Conservation (phyloP, 768 basidiomycete genomes). For the Boletales sp. region DNA sequence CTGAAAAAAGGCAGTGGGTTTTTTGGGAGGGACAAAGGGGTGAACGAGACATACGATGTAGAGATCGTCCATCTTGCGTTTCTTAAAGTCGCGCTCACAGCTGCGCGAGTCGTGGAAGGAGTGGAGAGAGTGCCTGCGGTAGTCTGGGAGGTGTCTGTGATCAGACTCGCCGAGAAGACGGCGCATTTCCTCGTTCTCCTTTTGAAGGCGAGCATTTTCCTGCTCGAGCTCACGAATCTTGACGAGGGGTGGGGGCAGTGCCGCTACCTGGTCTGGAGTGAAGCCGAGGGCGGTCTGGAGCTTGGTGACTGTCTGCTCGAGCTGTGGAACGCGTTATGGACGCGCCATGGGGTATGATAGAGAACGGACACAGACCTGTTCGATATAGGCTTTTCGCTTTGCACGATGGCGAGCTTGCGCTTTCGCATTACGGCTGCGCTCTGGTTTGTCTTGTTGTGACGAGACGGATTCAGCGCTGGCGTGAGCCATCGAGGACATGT, state of each 20-base stretch:
- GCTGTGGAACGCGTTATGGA: constrained; percentile 36
- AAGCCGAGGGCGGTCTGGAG: constrained; percentile 72
- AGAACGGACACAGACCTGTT: constrained; percentile 57
- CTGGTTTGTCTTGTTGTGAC: constrained; percentile 60
- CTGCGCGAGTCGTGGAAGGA: constrained; percentile 47
- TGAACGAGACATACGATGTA: constrained; percentile 42
- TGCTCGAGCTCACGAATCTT: constrained; percentile 82
- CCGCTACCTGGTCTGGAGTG: constrained; percentile 70
- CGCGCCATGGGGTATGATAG: constrained; percentile 6
- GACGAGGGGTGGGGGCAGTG: constrained; percentile 65
- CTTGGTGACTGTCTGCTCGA: constrained; percentile 83
- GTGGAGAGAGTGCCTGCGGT: constrained; percentile 45
- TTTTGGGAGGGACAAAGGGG: neutral
- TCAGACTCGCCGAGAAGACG: constrained; percentile 54
- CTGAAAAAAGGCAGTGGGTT: constrained; percentile 22
- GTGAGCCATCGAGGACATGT: constrained; percentile 57
- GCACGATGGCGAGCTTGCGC: constrained; percentile 89
- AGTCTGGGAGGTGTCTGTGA: constrained; percentile 37
- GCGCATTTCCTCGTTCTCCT: constrained; percentile 74
- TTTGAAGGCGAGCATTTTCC: constrained; percentile 66
- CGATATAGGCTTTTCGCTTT: constrained; percentile 91
- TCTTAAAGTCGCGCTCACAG: constrained; percentile 59
- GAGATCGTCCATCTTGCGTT: constrained; percentile 58
- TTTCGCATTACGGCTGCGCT: constrained; percentile 82
- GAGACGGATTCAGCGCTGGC: constrained; percentile 43